These are phyloP conservation scores for Cyclostephanos invisitatus DNA, from an alignment of 108 stramenopile species.

Conservation along the genomic window DNA sequence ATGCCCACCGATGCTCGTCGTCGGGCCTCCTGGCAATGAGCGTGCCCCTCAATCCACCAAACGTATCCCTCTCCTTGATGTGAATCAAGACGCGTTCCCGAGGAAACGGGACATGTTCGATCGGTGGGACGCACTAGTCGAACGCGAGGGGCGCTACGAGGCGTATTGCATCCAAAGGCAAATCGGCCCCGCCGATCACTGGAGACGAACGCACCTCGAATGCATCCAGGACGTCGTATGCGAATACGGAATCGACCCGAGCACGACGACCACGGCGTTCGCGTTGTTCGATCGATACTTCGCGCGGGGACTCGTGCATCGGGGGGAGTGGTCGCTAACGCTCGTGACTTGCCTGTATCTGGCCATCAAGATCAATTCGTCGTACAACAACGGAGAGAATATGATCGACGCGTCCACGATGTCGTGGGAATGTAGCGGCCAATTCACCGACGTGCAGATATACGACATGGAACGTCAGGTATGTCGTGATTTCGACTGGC, in stretches of 20 bases:
- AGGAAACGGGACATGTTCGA: background rate
- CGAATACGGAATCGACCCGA: background rate
- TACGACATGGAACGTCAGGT: constrained; percentile 7
- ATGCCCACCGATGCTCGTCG: too few species aligned
- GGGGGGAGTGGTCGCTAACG: background rate
- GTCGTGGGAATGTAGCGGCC: background rate
- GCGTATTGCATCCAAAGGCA: background rate
- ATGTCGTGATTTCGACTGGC: constrained; percentile 1
- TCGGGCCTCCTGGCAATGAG: too few species aligned
- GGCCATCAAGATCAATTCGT: constrained; percentile 9
- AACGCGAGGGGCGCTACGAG: constrained; percentile 11
- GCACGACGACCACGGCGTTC: background rate
- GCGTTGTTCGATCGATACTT: constrained; percentile 9
- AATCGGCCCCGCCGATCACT: background rate
- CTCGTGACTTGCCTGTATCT: constrained; percentile 9
- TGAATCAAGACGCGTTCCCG: background rate
- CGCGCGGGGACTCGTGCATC: background rate
- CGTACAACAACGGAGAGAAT: background rate
- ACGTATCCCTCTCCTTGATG: background rate
- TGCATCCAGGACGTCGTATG: background rate
- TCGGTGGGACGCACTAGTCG: constrained; percentile 17
- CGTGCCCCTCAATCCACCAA: background rate
- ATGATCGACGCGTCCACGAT: background rate
- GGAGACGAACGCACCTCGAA: background rate
- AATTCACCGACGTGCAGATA: background rate